phyloP scores from a whole-genome alignment of 1,284 basidiomycete species.

The Leucocoprinus gongylophorus region DNA sequence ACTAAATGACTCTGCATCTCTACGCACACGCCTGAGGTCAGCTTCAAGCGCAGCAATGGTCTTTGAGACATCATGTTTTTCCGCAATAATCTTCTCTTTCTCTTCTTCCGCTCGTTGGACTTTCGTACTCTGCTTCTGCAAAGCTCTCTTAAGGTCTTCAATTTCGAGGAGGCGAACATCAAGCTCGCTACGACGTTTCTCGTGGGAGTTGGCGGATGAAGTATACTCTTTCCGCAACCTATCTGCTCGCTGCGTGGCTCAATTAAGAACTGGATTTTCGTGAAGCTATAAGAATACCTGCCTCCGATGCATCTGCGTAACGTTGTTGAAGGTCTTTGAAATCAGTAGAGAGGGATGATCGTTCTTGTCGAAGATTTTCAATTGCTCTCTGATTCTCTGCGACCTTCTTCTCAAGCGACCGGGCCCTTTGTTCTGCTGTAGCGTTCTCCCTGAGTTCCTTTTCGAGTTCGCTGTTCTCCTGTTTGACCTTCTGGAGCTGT shows the following conservation, averaged over 20 bases:
- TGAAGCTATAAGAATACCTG: constrained; percentile 22
- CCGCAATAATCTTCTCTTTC: constrained; percentile 50
- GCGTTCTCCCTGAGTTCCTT: constrained; percentile 58
- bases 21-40: constrained; percentile 62
- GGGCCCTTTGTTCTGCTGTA: constrained; percentile 62
- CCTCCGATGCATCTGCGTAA: constrained; percentile 60
- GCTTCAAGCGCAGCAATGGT: constrained; percentile 59
- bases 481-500: constrained; percentile 60
- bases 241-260: constrained; percentile 29
- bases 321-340: constrained; percentile 64
- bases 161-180: constrained; percentile 66
- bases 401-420: constrained; percentile 55
- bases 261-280: neutral
- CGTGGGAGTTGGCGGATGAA: constrained; percentile 58
- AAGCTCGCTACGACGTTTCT: constrained; percentile 62
- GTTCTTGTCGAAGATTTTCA: constrained; percentile 66
- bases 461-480: constrained; percentile 63
- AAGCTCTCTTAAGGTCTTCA: constrained; percentile 58
- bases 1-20: constrained; percentile 68
- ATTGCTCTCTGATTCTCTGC: constrained; percentile 61
- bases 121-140: constrained; percentile 56
- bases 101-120: constrained; percentile 56
- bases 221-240: constrained; percentile 55
- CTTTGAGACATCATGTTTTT: constrained; percentile 55
- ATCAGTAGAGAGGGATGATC: constrained; percentile 55